Percentiles rank a stretch among this genome's conserved stretches.
Conservation (phyloP, 352 stramenopile species). For the Phytophthora sansomeana region DNA sequence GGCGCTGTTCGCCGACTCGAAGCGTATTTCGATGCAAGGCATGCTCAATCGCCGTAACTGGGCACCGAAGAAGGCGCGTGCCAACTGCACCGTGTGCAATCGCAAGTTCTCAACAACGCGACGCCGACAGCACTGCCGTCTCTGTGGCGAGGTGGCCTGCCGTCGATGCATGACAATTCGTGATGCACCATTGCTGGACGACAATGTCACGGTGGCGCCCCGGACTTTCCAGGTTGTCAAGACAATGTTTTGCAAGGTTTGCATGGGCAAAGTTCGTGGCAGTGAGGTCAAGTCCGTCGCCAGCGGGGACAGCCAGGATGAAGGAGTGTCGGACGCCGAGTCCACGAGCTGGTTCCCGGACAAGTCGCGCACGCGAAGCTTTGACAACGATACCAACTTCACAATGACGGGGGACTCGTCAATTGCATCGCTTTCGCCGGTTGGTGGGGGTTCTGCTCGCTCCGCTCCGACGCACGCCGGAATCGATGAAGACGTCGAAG, state of each 20-base stretch:
- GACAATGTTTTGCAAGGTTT: constrained; percentile 67
- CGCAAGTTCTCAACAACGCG: constrained; percentile 66
- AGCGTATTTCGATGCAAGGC: constrained; percentile 63
- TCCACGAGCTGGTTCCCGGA: constrained; percentile 36
- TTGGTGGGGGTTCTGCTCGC: constrained; percentile 9
- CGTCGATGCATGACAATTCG: constrained; percentile 70
- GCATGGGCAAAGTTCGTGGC: constrained; percentile 60
- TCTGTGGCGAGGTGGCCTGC: constrained; percentile 83
- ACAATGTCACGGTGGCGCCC: constrained; percentile 20
- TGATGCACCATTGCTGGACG: constrained; percentile 46
- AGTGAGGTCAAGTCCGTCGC: constrained; percentile 17
- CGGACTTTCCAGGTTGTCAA: constrained; percentile 64
- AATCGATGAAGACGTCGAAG: constrained; percentile 16
- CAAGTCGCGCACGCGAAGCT: constrained; percentile 32
- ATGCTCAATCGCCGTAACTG: constrained; percentile 62
- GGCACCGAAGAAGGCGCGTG: constrained; percentile 54
- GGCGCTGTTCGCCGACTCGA: constrained; percentile 64
- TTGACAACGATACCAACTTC: constrained; percentile 27
- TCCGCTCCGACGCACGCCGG: constrained; percentile 11
- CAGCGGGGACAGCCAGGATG: constrained; percentile 40
- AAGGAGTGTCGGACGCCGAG: constrained; percentile 43
- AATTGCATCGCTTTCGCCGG: constrained; percentile 25
- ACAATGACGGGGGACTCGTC: constrained; percentile 19
- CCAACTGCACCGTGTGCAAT: constrained; percentile 66
- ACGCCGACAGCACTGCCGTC: constrained; percentile 75